Conservation (phyloP, 164 flowering plant species). For the Vitis amurensis region DNA sequence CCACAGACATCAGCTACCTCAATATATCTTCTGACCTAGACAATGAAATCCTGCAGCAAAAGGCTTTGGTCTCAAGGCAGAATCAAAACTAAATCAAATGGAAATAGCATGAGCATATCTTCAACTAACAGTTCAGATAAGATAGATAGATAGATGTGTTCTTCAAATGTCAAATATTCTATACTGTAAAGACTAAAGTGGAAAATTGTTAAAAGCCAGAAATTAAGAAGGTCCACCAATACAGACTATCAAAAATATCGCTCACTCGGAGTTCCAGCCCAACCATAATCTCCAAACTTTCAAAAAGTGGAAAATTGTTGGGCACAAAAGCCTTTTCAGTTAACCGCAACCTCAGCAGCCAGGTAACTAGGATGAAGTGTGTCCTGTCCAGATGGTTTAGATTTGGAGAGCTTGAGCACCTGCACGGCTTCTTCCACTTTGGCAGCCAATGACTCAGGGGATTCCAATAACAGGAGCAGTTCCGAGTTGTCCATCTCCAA, state of each 20-base stretch:
- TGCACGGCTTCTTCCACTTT: slow-evolving; percentile 83
- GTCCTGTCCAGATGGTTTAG: slow-evolving; percentile 46
- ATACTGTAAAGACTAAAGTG: no score
- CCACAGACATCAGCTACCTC: no score
- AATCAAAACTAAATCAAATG: no score
- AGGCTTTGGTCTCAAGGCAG: no score
- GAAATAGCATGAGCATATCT: no score
- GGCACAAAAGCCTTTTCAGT: slow-evolving; percentile 15
- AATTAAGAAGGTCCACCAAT: no score
- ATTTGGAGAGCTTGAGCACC: slow-evolving; percentile 67
- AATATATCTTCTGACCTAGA: no score
- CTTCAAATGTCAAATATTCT: no score
- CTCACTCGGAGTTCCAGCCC: background rate
- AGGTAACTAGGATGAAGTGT: slow-evolving; percentile 44
- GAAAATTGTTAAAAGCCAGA: no score
- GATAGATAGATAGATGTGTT: no score
- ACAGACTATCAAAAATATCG: slow-evolving; percentile 5
- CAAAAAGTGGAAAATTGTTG: background rate
- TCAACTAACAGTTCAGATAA: no score
- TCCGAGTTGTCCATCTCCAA: slow-evolving; percentile 92
- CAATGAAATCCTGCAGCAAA: no score
- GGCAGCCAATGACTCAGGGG: slow-evolving; percentile 66
- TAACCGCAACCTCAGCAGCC: slow-evolving; percentile 67
- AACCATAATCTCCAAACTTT: background rate
- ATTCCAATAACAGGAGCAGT: slow-evolving; percentile 68